Evolutionary conservation across 73 alveolate species (phyloP), one percentile per base, ranked within the genome.

Genomic region (Diophrys appendiculata): DNA sequence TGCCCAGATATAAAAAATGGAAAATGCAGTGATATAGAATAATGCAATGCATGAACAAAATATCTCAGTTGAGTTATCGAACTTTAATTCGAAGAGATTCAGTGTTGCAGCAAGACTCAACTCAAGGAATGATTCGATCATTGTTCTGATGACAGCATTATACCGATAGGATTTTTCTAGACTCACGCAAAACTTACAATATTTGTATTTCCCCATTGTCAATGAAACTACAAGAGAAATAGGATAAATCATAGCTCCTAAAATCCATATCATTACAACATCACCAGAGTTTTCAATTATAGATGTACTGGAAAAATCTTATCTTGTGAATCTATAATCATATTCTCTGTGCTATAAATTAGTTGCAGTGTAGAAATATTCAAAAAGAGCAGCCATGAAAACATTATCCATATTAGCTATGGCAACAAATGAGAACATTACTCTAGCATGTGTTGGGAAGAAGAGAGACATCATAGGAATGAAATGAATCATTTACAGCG

Each of bases 381-480:
- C n/a, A 24, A 67, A 67, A 25, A 67, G 1, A 1, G 1, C 54
- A 3, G 26, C 18, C 23, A 67, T 18, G 2, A 67, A 8, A 25
- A 28, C 75, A 29, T 28, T 28, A 25, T 67, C 32, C 54, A 29
- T 29, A 67, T 67, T 67, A 28, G 75, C 75, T 28, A 67, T 28
- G 3, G 26, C 30, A 0, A 67, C n/a, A 67, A 67, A 1, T 67
- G 43, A 1, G 52, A 28, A 67, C 75, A 67, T 67, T 2, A 67
- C 32, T 2, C 75, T n/a, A 2, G 30, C 75, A n/a, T 67, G 75
- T 2, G 26, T n/a, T 2, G 75, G 75, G 52, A 67, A 67, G 32
- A 28, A 67, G 43, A 14, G 28, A 14, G 75, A 28, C 75, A 67
- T 67, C 1, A 67, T 3, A 27, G 75, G 75, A 2, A 67, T 18